Evolutionary conservation across 805 yeast species (phyloP).

Genomic region (Candida chauliodis): DNA sequence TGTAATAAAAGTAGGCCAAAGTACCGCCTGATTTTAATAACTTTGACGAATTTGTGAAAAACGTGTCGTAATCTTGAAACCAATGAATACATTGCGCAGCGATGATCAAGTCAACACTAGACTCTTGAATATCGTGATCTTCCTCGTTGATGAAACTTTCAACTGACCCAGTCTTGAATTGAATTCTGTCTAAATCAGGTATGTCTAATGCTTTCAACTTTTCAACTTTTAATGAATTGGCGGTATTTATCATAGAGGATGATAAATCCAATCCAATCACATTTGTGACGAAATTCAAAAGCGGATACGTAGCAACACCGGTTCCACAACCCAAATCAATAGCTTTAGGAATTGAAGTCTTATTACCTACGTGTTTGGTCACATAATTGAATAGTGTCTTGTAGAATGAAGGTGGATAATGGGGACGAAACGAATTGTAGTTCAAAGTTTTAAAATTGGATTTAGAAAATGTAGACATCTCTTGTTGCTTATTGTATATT

Average conservation of each 20-base stretch:
- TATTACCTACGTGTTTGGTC: slow-evolving; percentile 11
- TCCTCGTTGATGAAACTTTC: slow-evolving; percentile 23
- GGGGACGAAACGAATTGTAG: slow-evolving; percentile 39
- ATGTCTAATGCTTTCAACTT: slow-evolving; percentile 24
- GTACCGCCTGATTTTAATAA: slow-evolving; percentile 40
- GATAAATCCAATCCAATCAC: slow-evolving; percentile 49
- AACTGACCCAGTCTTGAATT: slow-evolving; percentile 29
- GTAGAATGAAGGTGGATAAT: slow-evolving; percentile 38
- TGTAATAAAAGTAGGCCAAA: slow-evolving; percentile 41
- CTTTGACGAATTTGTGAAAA: slow-evolving; percentile 28
- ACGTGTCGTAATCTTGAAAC: slow-evolving; percentile 33
- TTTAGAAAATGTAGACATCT: slow-evolving; percentile 36
- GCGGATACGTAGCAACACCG: slow-evolving; percentile 47
- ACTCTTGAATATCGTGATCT: slow-evolving; percentile 13
- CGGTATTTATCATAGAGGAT: slow-evolving; percentile 43
- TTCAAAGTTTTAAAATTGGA: slow-evolving; percentile 29
- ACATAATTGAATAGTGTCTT: slow-evolving; percentile 24
- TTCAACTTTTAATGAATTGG: slow-evolving; percentile 25
- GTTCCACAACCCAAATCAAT: slow-evolving; percentile 52
- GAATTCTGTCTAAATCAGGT: slow-evolving; percentile 22
- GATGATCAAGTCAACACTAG: slow-evolving; percentile 32
- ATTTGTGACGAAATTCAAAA: slow-evolving; percentile 33
- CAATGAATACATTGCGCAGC: slow-evolving; percentile 44
- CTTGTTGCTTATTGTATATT: too few relatives aligned
- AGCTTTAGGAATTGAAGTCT: slow-evolving; percentile 21